These are phyloP conservation scores for Podospora didyma DNA, from an alignment of 495 filamentous ascomycete genomes.

Conservation along the genomic window DNA sequence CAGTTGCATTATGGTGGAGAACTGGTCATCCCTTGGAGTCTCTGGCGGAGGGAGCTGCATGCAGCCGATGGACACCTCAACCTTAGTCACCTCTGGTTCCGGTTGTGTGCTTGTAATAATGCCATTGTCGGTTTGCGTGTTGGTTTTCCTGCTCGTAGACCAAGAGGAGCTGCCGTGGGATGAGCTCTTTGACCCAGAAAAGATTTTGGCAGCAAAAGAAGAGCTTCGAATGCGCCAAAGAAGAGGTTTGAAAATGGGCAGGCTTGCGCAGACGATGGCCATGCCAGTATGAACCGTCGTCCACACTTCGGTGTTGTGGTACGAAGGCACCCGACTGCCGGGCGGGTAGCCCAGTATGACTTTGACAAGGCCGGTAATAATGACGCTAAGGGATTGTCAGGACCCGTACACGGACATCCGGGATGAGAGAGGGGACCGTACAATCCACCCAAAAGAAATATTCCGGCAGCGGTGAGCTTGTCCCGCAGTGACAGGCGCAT, in stretches of 20 bases:
- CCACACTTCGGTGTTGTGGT: slow-evolving; percentile 12
- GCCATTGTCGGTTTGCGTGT: too few species aligned
- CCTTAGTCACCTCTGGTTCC: too few species aligned
- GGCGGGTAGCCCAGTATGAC: slow-evolving; percentile 9
- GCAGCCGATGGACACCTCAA: too few species aligned
- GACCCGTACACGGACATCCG: neutral
- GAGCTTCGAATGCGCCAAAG: neutral
- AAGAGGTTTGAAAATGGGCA: slow-evolving; percentile 14
- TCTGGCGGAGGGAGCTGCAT: too few species aligned
- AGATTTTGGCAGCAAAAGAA: neutral
- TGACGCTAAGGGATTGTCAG: neutral
- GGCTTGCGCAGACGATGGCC: slow-evolving; percentile 11
- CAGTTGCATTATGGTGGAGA: too few species aligned
- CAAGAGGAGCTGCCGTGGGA: neutral
- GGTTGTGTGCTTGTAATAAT: too few species aligned
- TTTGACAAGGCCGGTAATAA: slow-evolving; percentile 15
- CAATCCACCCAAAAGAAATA: slow-evolving; percentile 33
- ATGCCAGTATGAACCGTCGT: slow-evolving; percentile 11
- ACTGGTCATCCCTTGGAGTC: too few species aligned
- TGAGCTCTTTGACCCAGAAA: neutral
- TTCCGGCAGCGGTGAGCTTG: slow-evolving; percentile 21
- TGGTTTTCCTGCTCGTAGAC: too few species aligned
- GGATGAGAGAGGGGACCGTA: neutral
- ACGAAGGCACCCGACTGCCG: slow-evolving; percentile 6
- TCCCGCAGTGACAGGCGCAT: slow-evolving; percentile 21